These are phyloP conservation scores for Cyphellophora attinorum DNA, from an alignment of 2,329 filamentous ascomycete species.

Conservation along the genomic window DNA sequence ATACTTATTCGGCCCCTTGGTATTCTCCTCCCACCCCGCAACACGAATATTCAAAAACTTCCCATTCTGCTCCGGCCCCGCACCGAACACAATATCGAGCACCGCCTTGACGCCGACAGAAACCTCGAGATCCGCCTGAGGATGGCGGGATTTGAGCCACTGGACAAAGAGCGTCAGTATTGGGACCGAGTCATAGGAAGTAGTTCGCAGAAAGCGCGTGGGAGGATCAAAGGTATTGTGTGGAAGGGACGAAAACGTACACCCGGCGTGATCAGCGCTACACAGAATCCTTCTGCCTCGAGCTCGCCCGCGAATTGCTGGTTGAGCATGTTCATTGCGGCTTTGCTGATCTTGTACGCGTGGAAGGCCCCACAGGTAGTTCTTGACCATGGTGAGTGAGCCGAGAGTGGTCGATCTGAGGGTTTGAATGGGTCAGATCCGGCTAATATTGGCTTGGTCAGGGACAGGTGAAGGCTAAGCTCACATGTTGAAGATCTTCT, in stretches of 20 bases:
- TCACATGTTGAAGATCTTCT: constrained; percentile 37
- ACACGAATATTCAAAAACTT: constrained; percentile 39
- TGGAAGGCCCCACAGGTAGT: constrained; percentile 20
- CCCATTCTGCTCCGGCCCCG: constrained; percentile 31
- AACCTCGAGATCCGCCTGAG: constrained; percentile 33
- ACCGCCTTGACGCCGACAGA: constrained; percentile 29
- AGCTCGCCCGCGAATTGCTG: constrained; percentile 31
- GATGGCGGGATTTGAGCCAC: too few relatives aligned
- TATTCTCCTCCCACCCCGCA: constrained; percentile 28
- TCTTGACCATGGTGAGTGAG: constrained; percentile 25
- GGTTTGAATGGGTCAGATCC: too few relatives aligned
- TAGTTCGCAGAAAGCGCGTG: too few relatives aligned
- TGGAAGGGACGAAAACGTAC: too few relatives aligned
- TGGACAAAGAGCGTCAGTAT: too few relatives aligned
- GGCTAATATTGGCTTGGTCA: constrained; percentile 20
- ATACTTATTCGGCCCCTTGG: constrained; percentile 26
- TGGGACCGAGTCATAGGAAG: too few relatives aligned
- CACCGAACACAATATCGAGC: constrained; percentile 34
- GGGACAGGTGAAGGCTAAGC: constrained; percentile 5
- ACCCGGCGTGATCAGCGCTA: constrained; percentile 33
- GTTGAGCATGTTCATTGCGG: constrained; percentile 39
- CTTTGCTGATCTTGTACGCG: constrained; percentile 38
- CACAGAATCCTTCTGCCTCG: constrained; percentile 31
- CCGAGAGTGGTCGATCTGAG: constrained; percentile 35
- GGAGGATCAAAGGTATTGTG: too few relatives aligned